Base-by-base conservation (phyloP, 1,284 basidiomycete genomes). In the Anthracocystis walkeri region DNA sequence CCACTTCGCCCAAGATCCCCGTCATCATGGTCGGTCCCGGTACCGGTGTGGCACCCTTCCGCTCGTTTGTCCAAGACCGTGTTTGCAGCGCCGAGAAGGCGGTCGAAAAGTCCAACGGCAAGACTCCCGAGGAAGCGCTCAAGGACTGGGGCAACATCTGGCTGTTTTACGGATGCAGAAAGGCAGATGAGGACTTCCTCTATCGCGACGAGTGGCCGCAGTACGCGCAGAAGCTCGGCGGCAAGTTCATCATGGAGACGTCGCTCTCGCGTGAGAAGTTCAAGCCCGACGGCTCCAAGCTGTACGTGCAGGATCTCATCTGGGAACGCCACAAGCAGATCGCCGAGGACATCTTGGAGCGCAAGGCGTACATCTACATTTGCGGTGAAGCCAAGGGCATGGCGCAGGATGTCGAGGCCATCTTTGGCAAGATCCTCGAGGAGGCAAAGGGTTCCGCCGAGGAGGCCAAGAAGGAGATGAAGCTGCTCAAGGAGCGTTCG, bases 21-120 rank as follows among this genome's bases (percentile, higher is more conserved):
- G 92, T 99, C 64, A 95, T 99, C 86, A 98, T 99, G 96, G 90
- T 99, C 84, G 96, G 96, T 58, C 96, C 96, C 65, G 96, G 96
- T 62, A 98, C 95, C 69, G 94, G 95, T 60, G 94, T 99, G 58
- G 96, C 96, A 38, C 96, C 96, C 18, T 99, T 99, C 93, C 92
- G 96, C 68, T 95, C 95, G 1, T 99, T 99, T 85, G 90, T 99
- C 7, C 97, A 99, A 87, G 96, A 99, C 86, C 93, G 96, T 78
- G 92, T 99, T 38, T 94, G 94, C 12, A 91, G 97, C 48, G 96
- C 95, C 16, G 92, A 93, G 73, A 93, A 94, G 80, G 93, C 95
- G 1, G 89, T 93, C 65, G 95, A 95, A 83, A 97, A 97, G 90
- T 33, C 67, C 8, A 77, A 93, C 81, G 89, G 90, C 8, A 92